phyloP scores from a whole-genome alignment of 2,329 filamentous ascomycete genomes.

The Xylaria hypoxylon region DNA sequence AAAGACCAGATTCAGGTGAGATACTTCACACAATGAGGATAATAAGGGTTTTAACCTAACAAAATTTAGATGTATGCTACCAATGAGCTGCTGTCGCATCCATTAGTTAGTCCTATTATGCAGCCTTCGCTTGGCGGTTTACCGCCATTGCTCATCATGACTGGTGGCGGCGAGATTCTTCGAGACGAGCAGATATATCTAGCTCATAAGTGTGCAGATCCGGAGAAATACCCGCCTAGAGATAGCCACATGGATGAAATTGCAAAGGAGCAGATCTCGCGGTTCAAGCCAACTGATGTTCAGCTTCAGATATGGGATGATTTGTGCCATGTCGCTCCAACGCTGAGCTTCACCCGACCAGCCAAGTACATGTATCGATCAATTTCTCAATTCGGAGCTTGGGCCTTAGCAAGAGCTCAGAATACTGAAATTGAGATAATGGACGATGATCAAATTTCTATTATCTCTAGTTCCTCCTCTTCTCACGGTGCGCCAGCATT shows the following conservation, averaged over 20 bases:
- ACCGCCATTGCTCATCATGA: slow-evolving; percentile 86
- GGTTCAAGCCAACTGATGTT: slow-evolving; percentile 86
- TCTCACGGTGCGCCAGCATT: slow-evolving; percentile 49
- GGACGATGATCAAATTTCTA: slow-evolving; percentile 80
- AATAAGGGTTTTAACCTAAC: slow-evolving; percentile 38
- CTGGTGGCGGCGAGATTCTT: slow-evolving; percentile 88
- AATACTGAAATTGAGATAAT: slow-evolving; percentile 82
- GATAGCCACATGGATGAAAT: slow-evolving; percentile 72
- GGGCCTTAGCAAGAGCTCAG: slow-evolving; percentile 87
- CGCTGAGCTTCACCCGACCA: slow-evolving; percentile 93
- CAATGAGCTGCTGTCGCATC: slow-evolving; percentile 86
- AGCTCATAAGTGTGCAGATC: slow-evolving; percentile 93
- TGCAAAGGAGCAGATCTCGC: slow-evolving; percentile 69
- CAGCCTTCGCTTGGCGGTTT: slow-evolving; percentile 91
- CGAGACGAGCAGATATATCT: slow-evolving; percentile 95
- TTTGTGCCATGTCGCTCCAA: slow-evolving; percentile 90
- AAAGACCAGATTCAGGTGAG: slow-evolving; percentile 91
- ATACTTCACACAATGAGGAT: background rate
- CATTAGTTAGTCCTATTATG: slow-evolving; percentile 87
- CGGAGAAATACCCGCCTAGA: slow-evolving; percentile 77
- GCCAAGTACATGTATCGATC: slow-evolving; percentile 97
- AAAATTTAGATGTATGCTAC: slow-evolving; percentile 73
- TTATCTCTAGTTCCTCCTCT: slow-evolving; percentile 73
- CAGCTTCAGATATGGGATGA: slow-evolving; percentile 97
- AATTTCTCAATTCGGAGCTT: slow-evolving; percentile 92